Base-by-base conservation (phyloP, 495 filamentous ascomycete genomes). In the Penicillium parvum region DNA sequence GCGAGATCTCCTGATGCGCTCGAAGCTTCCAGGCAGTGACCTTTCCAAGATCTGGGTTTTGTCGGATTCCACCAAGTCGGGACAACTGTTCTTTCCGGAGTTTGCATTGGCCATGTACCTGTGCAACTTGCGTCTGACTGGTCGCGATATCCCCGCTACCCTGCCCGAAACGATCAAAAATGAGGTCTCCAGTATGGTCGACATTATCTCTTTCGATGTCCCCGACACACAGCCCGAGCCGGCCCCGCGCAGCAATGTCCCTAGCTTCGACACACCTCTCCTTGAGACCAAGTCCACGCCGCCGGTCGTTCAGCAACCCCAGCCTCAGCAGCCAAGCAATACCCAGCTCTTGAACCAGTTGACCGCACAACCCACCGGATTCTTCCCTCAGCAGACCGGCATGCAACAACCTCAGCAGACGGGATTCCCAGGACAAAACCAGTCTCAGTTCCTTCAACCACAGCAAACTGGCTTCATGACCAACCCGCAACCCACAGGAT, bases 81-180 rank as follows among this genome's bases (percentile, higher is more conserved):
- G 94, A 11, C 90, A 96, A 61, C 74, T 99, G 28, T 84, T 96
- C 49, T 99, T 99, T 66, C 94, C 94, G 19, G 94, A 99, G 66
- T 97, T 99, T 46, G 94, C 92, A 8, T 71, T 99, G 35, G 89
- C 94, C 29, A 96, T 99, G 94, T 99, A 99, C 58, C 83, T 99
- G 14, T 99, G 94, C 71, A 97, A 96, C 50, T 57, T 97, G 50
- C 89, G 85, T 65, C 73, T 96, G 11, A 86, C 86, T 11, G 90
- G 90, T 20, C 95, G 95, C 63, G 70, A 79, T 0, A 57, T 99
- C 7, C 94, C 94, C 2, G 52, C 71, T 1, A 58, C 60, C 9
- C 70, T 99, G 3, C 91, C 94, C 0, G 90, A 96, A 28, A 84
- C 77, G 28, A 81, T 97, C 34, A 84, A 78, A 65, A 99, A 97